These are phyloP conservation scores for Trichoderma semiorbis DNA, from an alignment of 2,329 filamentous ascomycete species.

Conservation along the genomic window DNA sequence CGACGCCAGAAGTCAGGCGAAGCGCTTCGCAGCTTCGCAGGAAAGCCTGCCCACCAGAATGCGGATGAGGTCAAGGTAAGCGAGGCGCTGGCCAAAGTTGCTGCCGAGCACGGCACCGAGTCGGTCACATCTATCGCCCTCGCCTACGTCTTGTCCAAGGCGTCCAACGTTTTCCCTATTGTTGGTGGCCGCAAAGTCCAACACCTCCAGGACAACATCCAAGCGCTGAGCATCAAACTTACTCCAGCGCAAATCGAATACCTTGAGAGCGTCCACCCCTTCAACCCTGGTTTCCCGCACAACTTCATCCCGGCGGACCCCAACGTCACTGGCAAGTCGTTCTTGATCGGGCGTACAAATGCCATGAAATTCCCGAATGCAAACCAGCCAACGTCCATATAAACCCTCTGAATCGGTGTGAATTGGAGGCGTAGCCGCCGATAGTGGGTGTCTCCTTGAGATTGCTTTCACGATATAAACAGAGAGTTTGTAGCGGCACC, in stretches of 20 bases:
- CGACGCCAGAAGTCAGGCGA: background rate
- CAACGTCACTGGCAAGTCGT: background rate
- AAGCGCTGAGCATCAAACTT: slow-evolving; percentile 51
- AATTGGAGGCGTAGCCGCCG: too few species aligned
- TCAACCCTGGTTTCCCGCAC: slow-evolving; percentile 47
- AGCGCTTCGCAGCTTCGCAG: background rate
- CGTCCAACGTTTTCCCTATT: slow-evolving; percentile 59
- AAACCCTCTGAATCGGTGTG: too few species aligned
- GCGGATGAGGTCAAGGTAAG: slow-evolving; percentile 22
- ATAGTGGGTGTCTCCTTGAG: too few species aligned
- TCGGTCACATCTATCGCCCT: slow-evolving; percentile 39
- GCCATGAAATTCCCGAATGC: too few species aligned
- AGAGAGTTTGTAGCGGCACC: too few species aligned
- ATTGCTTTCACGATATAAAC: too few species aligned
- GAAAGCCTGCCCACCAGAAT: background rate
- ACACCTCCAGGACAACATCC: slow-evolving; percentile 59
- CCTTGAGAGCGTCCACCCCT: slow-evolving; percentile 50
- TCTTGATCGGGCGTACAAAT: too few species aligned
- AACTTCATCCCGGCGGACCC: background rate
- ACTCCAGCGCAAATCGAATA: slow-evolving; percentile 51
- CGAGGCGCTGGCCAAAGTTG: slow-evolving; percentile 17
- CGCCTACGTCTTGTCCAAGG: slow-evolving; percentile 59
- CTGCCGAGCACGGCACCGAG: background rate
- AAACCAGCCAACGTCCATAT: too few species aligned
- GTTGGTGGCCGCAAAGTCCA: slow-evolving; percentile 58